These are phyloP conservation scores for Triticum timopheevii DNA, from an alignment of 176 grass and related monocot species.

Conservation along the genomic window DNA sequence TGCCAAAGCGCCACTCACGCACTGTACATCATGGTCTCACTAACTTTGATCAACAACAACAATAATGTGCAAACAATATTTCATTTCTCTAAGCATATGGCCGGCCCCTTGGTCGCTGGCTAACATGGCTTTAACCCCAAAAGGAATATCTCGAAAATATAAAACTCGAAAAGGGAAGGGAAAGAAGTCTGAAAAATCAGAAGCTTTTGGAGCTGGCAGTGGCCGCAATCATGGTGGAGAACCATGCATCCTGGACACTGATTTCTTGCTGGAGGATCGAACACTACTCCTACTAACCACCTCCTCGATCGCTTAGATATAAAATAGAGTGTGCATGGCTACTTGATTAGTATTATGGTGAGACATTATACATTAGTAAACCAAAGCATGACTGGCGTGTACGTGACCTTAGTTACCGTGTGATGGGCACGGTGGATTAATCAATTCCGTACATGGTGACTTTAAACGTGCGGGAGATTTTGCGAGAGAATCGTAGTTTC, in stretches of 20 bases:
- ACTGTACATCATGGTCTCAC: not conserved
- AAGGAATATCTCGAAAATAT: not conserved
- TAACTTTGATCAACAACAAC: not conserved
- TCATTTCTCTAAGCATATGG: not conserved
- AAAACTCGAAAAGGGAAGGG: not conserved
- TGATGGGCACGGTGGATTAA: not conserved
- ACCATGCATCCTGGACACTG: not conserved
- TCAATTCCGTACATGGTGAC: not conserved
- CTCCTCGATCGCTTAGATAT: not conserved
- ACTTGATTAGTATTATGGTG: not conserved
- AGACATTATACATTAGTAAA: not conserved
- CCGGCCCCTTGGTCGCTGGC: slow-evolving; percentile 6
- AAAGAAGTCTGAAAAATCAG: slow-evolving; percentile 12
- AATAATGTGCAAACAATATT: not conserved
- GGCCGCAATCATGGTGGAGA: not conserved
- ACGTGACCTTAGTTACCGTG: not conserved
- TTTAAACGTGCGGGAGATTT: not conserved
- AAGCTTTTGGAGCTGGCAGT: not conserved
- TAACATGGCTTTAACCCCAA: not conserved
- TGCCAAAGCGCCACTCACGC: not conserved
- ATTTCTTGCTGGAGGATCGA: not conserved
- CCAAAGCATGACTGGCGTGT: not conserved
- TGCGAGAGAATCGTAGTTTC: no score
- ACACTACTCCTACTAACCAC: not conserved
- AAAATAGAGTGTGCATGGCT: not conserved